phyloP scores from a whole-genome alignment of 345 rosid species.

The Raphanus sativus region DNA sequence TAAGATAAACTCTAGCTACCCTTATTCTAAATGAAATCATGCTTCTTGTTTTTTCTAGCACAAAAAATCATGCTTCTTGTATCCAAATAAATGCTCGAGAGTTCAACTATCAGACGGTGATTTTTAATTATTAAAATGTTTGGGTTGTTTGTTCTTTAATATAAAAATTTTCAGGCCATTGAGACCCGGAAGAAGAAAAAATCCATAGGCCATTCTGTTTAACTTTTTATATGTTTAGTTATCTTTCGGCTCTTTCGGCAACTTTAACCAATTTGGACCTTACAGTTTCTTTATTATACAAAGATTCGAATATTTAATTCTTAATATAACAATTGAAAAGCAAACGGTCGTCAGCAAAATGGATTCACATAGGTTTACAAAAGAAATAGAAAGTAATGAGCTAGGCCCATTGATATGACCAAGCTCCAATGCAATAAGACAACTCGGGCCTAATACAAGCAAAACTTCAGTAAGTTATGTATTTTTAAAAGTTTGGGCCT shows the following conservation, averaged over 20 bases:
- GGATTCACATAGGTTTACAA: neutral
- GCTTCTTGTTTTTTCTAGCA: neutral
- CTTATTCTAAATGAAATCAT: slow-evolving; percentile 3
- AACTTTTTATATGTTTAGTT: neutral
- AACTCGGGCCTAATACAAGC: neutral
- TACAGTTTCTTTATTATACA: neutral
- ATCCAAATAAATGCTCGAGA: neutral
- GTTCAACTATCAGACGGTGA: slow-evolving; percentile 16
- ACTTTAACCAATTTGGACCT: slow-evolving; percentile 12
- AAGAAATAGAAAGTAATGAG: neutral
- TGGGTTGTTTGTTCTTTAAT: neutral
- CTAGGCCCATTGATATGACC: neutral
- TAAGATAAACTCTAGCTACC: neutral
- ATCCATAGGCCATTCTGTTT: neutral
- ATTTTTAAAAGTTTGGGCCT: neutral
- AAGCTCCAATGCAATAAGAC: neutral
- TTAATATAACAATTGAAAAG: neutral
- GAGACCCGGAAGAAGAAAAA: neutral
- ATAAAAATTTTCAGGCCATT: neutral
- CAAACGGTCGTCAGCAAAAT: neutral
- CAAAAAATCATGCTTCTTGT: slow-evolving; percentile 1
- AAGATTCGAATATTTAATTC: slow-evolving; percentile 16
- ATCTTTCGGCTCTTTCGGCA: slow-evolving; percentile 26
- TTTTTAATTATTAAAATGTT: neutral
- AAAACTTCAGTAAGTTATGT: neutral